Evolutionary conservation across 495 filamentous ascomycete species (phyloP), one percentile per base, ranked within the genome.

Genomic region (Pseudoneurospora amorphoporcata): DNA sequence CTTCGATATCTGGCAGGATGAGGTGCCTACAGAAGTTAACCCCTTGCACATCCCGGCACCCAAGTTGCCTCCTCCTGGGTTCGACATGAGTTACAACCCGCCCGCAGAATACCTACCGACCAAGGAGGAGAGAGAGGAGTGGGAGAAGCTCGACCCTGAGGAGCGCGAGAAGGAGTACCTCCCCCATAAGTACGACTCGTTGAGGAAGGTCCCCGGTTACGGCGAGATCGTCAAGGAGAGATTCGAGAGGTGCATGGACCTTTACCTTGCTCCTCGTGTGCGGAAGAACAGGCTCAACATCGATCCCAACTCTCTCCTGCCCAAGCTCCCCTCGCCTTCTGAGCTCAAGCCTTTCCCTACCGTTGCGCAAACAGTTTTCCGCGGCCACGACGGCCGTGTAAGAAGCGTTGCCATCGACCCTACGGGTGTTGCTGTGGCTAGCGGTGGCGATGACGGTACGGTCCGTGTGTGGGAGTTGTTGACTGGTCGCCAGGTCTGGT

Each of bases 41-140:
- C 83, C 89, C 12, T 98, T 98, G 95, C 91, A 98, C 75, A 89
- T 98, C 72, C 93, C 96, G n/a, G 96, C 95, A 29, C 95, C 95
- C 3, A 98, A 98, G 79, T 87, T 95, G 19, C 92, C 94, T 41
- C 96, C 96, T 29, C 95, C 95, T 35, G 93, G 94, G 38, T 97
- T 97, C 77, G 95, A 97, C 76, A 86, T 97, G 79, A 95, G 92
- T 77, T 98, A 98, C 79, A 96, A 97, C 82, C 95, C 95, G n/a
- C 95, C 95, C 69, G 87, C 90, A 38, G 95, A 99, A 80, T 99
- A 98, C 79, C 84, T 99, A 12, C 95, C 95, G 35, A 91, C 93
- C 70, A 87, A 89, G 73, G 88, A 90, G 38, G 96, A 99, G 82
- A 91, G 88, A 77, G 90, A 94, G 73, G 86, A 87, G n/a, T 98